Conservation (phyloP, 1,139 yeast species). For the Protomyces macrosporus region DNA sequence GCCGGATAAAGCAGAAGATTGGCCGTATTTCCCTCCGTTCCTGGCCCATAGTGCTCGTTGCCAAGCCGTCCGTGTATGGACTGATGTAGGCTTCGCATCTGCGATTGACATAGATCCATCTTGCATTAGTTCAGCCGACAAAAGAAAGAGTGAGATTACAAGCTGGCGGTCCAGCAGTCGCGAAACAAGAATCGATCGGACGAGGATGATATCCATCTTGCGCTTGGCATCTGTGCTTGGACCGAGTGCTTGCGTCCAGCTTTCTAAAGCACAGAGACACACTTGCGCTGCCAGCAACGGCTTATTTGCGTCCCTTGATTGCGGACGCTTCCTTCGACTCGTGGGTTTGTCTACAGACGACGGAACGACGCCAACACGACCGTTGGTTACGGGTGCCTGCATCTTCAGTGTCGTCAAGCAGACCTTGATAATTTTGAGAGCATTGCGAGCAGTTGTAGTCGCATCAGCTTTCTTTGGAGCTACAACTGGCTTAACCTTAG, state of each 20-base stretch:
- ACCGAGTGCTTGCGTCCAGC: background rate
- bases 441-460: constrained; percentile 1
- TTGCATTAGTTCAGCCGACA: background rate
- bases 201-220: constrained; percentile 2
- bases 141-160: background rate
- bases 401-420: constrained; percentile 2
- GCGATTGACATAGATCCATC: background rate
- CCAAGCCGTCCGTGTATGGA: background rate
- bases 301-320: background rate
- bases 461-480: background rate
- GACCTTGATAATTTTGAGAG: constrained; percentile 8
- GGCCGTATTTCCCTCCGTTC: background rate
- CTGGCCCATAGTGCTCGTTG: background rate
- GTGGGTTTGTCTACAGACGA: background rate
- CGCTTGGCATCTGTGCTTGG: background rate
- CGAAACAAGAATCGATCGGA: constrained; percentile 1
- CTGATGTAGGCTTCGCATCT: background rate
- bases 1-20: background rate
- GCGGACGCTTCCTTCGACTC: background rate
- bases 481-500: background rate
- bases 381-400: background rate
- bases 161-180: constrained; percentile 11
- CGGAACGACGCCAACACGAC: background rate
- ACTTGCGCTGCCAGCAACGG: background rate
- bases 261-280: background rate